Conservation (phyloP, 2,329 filamentous ascomycete species). For the Cladosporium velox region DNA sequence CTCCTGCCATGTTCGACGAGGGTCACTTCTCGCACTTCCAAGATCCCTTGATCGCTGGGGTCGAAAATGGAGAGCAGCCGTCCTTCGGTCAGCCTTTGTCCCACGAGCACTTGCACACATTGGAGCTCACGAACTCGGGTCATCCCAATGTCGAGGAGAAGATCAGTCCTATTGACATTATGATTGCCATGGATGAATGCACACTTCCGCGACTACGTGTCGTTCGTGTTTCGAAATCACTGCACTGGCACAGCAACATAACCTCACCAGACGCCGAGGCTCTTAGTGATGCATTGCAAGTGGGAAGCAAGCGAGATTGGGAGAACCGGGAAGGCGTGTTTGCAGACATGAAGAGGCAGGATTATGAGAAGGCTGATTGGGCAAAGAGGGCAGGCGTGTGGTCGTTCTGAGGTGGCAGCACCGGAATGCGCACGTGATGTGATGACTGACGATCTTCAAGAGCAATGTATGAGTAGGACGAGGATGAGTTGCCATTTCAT, state of each 20-base stretch:
- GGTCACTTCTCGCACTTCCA: conserved; percentile 25
- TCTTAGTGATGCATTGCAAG: conserved; percentile 41
- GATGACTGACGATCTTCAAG: conserved; percentile 8
- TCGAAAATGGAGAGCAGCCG: conserved; percentile 12
- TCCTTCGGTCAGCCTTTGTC: conserved; percentile 9
- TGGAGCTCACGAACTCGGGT: conserved; percentile 45
- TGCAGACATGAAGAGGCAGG: conserved; percentile 19
- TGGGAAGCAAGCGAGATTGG: conserved; percentile 44
- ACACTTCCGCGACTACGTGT: conserved; percentile 42
- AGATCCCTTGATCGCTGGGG: conserved; percentile 6
- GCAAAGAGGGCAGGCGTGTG: conserved; percentile 26
- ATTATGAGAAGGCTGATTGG: conserved; percentile 25
- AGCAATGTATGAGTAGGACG: conserved; percentile 11
- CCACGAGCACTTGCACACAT: conserved; percentile 39
- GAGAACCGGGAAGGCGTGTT: conserved; percentile 28
- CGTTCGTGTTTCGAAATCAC: conserved; percentile 41
- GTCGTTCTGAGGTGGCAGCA: conserved; percentile 20
- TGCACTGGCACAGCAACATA: conserved; percentile 42
- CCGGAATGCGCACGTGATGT: neutral
- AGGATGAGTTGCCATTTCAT: neutral
- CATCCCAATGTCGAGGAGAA: conserved; percentile 39
- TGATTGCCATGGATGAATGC: conserved; percentile 44
- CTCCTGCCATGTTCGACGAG: conserved; percentile 42
- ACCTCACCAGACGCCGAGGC: conserved; percentile 42
- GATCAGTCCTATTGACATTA: conserved; percentile 46